Conservation (phyloP, 495 filamentous ascomycete species). For the Usnea hakonensis region DNA sequence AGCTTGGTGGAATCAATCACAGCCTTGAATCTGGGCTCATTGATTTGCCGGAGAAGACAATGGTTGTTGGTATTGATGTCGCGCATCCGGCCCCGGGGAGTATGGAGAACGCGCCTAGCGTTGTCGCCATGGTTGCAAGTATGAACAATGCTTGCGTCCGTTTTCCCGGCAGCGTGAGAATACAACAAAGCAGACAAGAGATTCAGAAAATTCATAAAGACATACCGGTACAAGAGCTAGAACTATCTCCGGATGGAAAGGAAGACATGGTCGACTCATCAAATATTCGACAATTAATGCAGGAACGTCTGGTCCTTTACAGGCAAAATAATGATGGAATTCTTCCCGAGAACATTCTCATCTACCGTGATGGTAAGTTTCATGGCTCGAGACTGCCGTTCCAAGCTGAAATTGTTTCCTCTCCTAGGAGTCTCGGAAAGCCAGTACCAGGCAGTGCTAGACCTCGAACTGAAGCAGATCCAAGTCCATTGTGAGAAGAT, state of each 20-base stretch:
- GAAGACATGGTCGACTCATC: too few species aligned
- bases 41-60: constrained; percentile 54
- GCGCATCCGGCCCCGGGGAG: constrained; percentile 77
- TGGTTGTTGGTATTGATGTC: constrained; percentile 81
- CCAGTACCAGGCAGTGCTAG: constrained; percentile 59
- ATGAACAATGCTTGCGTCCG: constrained; percentile 53
- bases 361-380: constrained; percentile 90
- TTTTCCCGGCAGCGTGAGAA: constrained; percentile 56
- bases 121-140: constrained; percentile 68
- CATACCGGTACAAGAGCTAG: too few species aligned
- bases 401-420: too few species aligned
- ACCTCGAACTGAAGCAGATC: constrained; percentile 50
- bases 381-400: too few species aligned
- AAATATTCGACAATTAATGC: too few species aligned
- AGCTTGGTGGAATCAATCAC: constrained; percentile 75
- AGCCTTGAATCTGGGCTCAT: constrained; percentile 48
- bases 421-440: constrained; percentile 89
- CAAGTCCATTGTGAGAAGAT: too few species aligned
- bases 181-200: constrained; percentile 44
- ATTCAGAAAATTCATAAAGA: too few species aligned
- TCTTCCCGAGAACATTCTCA: too few species aligned
- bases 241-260: too few species aligned
- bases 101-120: constrained; percentile 50
- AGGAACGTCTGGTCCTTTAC: too few species aligned
- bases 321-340: too few species aligned